Percentiles rank a stretch among this genome's conserved stretches.
Evolutionary conservation across 768 basidiomycete genomes (phyloP).

Genomic region (Chalciporus chontae): DNA sequence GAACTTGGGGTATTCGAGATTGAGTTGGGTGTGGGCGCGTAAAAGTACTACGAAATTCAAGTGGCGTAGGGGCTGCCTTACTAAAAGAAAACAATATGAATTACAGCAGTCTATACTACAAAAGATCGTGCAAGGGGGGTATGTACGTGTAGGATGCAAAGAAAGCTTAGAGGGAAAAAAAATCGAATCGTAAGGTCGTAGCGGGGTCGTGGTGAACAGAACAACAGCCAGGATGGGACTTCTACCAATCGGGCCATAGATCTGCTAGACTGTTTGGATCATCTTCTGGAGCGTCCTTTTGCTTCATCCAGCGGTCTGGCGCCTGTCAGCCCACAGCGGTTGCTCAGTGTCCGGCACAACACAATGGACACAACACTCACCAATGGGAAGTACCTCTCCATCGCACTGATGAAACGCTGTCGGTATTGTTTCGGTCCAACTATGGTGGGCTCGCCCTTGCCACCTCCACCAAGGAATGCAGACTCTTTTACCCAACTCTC

Average conservation of each 20-base stretch:
- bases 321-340: constrained; percentile 42
- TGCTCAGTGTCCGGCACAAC: not conserved
- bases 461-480: constrained; percentile 78
- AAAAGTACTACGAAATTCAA: not conserved
- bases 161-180: not conserved
- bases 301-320: constrained; percentile 91
- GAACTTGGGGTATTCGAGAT: not conserved
- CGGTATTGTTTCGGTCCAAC: constrained; percentile 95
- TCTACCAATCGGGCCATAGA: constrained; percentile 63
- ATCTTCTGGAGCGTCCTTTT: constrained; percentile 73
- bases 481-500: constrained; percentile 99
- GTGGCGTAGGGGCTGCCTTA: not conserved
- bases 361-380: constrained; percentile 38
- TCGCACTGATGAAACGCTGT: constrained; percentile 79
- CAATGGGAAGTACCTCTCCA: constrained; percentile 87
- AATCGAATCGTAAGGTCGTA: constrained; percentile 6
- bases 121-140: constrained; percentile 30
- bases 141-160: constrained; percentile 14
- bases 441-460: constrained; percentile 91
- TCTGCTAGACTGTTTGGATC: constrained; percentile 55
- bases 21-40: not conserved
- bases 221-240: not conserved
- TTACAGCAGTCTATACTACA: constrained; percentile 13
- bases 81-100: not conserved
- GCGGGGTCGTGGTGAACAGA: not conserved